Evolutionary conservation across 305 asterid genomes (phyloP), one percentile per base, ranked within the genome.

Genomic region (Fraxinus greggii): DNA sequence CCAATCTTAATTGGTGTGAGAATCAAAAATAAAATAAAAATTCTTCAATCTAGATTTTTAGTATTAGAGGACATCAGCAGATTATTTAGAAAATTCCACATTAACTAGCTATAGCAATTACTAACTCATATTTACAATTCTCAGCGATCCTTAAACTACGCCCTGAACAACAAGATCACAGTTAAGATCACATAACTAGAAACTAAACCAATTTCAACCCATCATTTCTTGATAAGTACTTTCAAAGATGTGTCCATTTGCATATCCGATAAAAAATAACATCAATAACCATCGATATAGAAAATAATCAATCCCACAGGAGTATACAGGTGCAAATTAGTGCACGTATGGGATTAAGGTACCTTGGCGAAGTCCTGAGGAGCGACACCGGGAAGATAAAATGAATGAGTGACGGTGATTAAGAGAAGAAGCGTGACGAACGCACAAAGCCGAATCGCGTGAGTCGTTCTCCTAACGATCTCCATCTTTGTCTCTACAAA

Each of bases 381-480:
- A 84, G 98, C 98, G 76, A 92, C 98, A 21, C 98, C 98, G 38
- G 98, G 98, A 67, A 94, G 94, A 88, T 94, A 94, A 85, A 94
- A 92, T 76, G 92, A 89, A 82, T 87, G 87, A 70, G 84, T 94
- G 77, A 83, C 82, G 87, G 81, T 78, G 87, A 84, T 77, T 79
- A 90, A 85, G 80, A 88, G 81, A 56, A 89, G 85, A 76, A 88
- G 75, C 85, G 88, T 32, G 72, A 89, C 31, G 77, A 84, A 63
- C 77, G 83, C 78, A 72, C 83, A 77, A 77, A 85, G 24, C 83
- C 76, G 76, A 65, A 86, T 78, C 86, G 80, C 82, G 77, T 72
- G 88, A 84, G 86, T 84, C 82, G 35, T 87, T 78, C 86, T 84
- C 85, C 88, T 84, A 83, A 79, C 85, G 83, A 67, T 76, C 72